phyloP scores from a whole-genome alignment of 129 eudicot species.

The Cynara cardunculus region DNA sequence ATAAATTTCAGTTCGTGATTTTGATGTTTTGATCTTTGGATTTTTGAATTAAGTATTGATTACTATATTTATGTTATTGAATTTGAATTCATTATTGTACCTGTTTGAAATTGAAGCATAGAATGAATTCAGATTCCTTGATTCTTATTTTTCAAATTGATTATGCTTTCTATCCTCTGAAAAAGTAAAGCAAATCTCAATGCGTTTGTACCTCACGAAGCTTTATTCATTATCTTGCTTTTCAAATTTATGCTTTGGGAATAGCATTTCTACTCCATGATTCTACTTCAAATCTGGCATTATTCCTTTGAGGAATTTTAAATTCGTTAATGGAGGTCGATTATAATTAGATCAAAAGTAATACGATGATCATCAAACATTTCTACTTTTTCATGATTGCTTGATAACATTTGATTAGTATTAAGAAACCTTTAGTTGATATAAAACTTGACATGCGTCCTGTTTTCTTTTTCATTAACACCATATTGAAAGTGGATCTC shows the following conservation, averaged over 20 bases:
- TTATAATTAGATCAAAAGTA: constrained; percentile 19
- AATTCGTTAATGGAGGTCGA: constrained; percentile 3
- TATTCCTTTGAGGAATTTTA: constrained; percentile 18
- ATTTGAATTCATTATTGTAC: neutral
- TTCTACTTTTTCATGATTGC: neutral
- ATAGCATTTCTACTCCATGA: constrained; percentile 19
- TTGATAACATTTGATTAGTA: neutral
- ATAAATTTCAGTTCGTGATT: constrained; percentile 16
- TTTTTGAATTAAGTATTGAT: neutral
- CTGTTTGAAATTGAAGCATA: neutral
- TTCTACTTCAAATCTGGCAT: constrained; percentile 14
- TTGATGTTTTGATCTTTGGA: constrained; percentile 11
- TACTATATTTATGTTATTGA: neutral
- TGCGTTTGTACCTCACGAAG: constrained; percentile 12
- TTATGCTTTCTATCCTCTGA: neutral
- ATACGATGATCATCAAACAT: neutral
- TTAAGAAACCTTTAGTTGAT: neutral
- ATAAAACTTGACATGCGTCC: neutral
- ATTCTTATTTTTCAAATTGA: neutral
- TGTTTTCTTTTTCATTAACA: neutral
- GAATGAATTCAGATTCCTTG: neutral
- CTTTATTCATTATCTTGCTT: constrained; percentile 11
- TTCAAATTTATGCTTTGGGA: constrained; percentile 28
- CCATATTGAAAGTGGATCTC: neutral
- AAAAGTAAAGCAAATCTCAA: constrained; percentile 9